A percentile compares a stretch with the other conserved stretches of the same genome.
Conservation (phyloP, 768 basidiomycete genomes). For the Leccinum sublutescens region DNA sequence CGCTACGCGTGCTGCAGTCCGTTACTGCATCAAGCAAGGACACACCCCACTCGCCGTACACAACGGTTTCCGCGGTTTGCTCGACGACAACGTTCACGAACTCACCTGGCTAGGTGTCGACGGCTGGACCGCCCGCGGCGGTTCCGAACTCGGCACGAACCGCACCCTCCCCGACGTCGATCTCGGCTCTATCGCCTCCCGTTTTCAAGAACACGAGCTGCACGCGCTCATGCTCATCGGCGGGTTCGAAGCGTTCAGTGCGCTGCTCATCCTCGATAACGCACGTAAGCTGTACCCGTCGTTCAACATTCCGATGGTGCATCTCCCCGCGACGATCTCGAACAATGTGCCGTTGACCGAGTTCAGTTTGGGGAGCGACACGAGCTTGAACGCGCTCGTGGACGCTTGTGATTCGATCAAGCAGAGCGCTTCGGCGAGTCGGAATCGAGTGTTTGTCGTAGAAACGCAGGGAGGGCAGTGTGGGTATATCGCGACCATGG, state of each 20-base stretch:
- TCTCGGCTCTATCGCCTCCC: conserved; percentile 84
- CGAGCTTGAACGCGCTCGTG: conserved; percentile 95
- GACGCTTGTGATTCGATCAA: conserved; percentile 98
- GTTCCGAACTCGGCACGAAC: conserved; percentile 97
- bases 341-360: conserved; percentile 99
- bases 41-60: conserved; percentile 91
- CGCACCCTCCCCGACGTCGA: conserved; percentile 83
- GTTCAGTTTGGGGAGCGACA: conserved; percentile 93
- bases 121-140: conserved; percentile 93
- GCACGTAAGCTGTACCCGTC: conserved; percentile 82
- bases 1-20: conserved; percentile 89
- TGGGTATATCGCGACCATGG: conserved; percentile 94
- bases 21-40: conserved; percentile 90
- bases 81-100: conserved; percentile 84
- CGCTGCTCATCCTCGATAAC: conserved; percentile 74
- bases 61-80: conserved; percentile 94
- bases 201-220: conserved; percentile 83
- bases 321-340: conserved; percentile 94
- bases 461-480: conserved; percentile 98
- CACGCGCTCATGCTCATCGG: conserved; percentile 87
- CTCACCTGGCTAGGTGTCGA: conserved; percentile 97
- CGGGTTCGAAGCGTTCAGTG: conserved; percentile 92
- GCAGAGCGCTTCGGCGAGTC: conserved; percentile 94
- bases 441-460: conserved; percentile 95
- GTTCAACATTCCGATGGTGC: conserved; percentile 94